Evolutionary conservation across 2,329 filamentous ascomycete genomes (phyloP), one percentile per base, ranked within the genome.

Genomic region (Juglanconis oblonga): DNA sequence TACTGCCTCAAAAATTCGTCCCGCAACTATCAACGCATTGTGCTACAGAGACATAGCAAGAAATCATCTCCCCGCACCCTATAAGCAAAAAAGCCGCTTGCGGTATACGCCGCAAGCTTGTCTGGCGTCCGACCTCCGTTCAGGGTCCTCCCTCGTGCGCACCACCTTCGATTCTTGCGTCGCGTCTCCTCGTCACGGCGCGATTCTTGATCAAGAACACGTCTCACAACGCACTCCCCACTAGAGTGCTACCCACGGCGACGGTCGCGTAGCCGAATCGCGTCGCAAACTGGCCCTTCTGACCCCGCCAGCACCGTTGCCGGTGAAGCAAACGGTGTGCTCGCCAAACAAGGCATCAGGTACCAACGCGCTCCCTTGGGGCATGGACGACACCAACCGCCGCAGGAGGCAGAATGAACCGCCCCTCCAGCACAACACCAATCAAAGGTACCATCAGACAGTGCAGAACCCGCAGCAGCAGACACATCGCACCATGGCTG

Each of bases 341-440:
- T 80, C 82, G 76, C 79, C 79, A 76, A 76, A 81, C 76, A 79
- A 77, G 76, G 77, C 79, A 74, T 77, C 78, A 60, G 52, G 61
- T 75, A 73, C 76, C 70, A 76, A 80, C 74, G 74, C 77, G 73
- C 76, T 78, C 71, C 73, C 79, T 79, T 73, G 76, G 76, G 87
- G 85, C 73, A 95, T 95, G 91, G 91, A 94, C 81, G 87, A 89
- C 77, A 85, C 87, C 79, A 85, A 84, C 76, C 86, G 84, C 72
- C 81, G 86, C 71, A 59, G 61, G 57, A 83, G 87, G 80, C 88
- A 89, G 83, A 88, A 89, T 79, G 85, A 89, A 83, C 89, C 90
- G 76, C 81, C 83, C 76, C 81, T 85, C 73, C 79, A 83, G 75
- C 87, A 88, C 77, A 80, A 85, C 70, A 75, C 78, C 74, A 80